Base-by-base conservation (phyloP, 441 rosid species). In the Bocquillonia castaneifolia region DNA sequence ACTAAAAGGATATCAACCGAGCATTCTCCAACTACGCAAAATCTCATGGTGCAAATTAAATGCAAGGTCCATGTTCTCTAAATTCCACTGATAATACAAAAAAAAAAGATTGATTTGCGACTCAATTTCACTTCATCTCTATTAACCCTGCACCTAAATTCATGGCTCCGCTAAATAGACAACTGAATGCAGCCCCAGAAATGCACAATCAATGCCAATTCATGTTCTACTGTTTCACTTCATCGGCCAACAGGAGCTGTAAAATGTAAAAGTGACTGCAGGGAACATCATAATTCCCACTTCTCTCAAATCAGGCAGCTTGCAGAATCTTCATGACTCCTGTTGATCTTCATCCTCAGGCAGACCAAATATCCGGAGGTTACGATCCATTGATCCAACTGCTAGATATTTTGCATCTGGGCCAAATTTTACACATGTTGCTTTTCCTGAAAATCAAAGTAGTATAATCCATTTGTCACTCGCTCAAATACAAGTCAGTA, bases 321-420 rank as follows among this genome's bases (percentile, higher is more conserved):
- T 10, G 40, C 32, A 40, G 23, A 62, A 17, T 51, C 31, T 70
- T 78, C 78, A 85, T 20, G 84, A 79, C 59, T 93, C 98, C 34
- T 48, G 51, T 22, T 86, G 76, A 51, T 50, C 80, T 15, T 81
- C 89, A 52, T 84, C 84, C 18, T 60, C 76, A 9, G 97, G 93
- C 69, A 89, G 76, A 42, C 97, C 98, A 36, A 92, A 92, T 76
- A 95, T 75, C 60, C 99, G 85, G 47, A 92, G 92, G 72, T 95
- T 95, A 64, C 92, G 92, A 73, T 95, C 99, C 99, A 92, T 92
- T 14, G 99, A 90, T 60, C 98, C 98, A 0, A 92, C 97, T 14
- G 96, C 98, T 68, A 92, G 57, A 74, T 86, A 95, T 69, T 84
- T 90, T 29, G 96, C 85, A 76, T 95, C 97, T 0, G 87, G 77